phyloP scores from a whole-genome alignment of 495 filamentous ascomycete species.

The Podospora didyma region DNA sequence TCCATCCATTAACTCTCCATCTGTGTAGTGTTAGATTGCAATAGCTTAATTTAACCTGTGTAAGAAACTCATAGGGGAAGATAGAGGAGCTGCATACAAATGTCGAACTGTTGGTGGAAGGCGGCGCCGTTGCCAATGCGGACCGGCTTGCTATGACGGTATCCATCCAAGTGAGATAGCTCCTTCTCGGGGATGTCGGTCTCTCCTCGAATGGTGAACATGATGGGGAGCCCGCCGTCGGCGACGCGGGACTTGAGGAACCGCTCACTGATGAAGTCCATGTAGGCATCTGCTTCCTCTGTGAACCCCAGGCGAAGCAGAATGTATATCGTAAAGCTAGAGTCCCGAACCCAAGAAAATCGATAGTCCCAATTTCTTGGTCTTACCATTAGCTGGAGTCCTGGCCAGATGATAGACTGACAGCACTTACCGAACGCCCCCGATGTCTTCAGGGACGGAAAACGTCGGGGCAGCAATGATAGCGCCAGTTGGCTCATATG shows the following conservation, averaged over 20 bases:
- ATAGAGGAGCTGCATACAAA: constrained; percentile 30
- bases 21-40: too few relatives aligned
- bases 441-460: constrained; percentile 69
- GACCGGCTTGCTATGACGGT: constrained; percentile 62
- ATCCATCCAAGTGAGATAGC: constrained; percentile 62
- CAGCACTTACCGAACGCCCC: constrained; percentile 47
- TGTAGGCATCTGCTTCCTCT: constrained; percentile 70
- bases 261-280: constrained; percentile 67
- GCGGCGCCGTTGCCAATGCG: constrained; percentile 73
- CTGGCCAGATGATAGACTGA: background rate
- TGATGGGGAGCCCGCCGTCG: constrained; percentile 62
- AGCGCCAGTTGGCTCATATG: constrained; percentile 54
- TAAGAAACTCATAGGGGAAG: too few relatives aligned
- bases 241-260: constrained; percentile 46
- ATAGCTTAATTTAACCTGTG: too few relatives aligned
- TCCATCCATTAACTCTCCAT: constrained; percentile 70
- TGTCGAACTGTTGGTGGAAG: constrained; percentile 70
- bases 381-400: background rate
- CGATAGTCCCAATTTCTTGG: constrained; percentile 74
- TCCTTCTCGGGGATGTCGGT: constrained; percentile 67
- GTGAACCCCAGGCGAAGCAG: constrained; percentile 69
- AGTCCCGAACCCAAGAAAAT: constrained; percentile 71
- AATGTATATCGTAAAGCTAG: constrained; percentile 72
- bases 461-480: constrained; percentile 51
- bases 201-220: constrained; percentile 71